Percentiles rank a stretch among this genome's conserved stretches.
phyloP scores from a whole-genome alignment of 1,284 basidiomycete genomes.

The Entoloma clypeatum region DNA sequence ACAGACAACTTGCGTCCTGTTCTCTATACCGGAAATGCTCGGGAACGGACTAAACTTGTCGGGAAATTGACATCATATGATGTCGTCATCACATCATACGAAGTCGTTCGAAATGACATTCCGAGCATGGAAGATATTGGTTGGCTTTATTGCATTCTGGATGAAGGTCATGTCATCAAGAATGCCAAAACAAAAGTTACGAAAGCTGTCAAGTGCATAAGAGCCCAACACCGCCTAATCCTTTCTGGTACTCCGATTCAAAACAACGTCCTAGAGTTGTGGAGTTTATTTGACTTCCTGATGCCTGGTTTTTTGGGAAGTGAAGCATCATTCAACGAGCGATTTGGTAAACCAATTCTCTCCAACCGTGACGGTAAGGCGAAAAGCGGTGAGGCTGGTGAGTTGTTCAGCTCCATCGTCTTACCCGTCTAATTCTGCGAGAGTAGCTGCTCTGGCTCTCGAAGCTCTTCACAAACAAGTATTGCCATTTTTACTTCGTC shows the following conservation, averaged over 20 bases:
- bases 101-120: constrained; percentile 96
- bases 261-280: constrained; percentile 97
- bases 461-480: constrained; percentile 99
- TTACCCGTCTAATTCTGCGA: constrained; percentile 5
- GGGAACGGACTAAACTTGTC: constrained; percentile 75
- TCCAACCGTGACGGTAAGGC: constrained; percentile 95
- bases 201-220: constrained; percentile 90
- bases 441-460: constrained; percentile 81
- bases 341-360: constrained; percentile 94
- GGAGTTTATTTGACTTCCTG: constrained; percentile 98
- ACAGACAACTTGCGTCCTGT: constrained; percentile 82
- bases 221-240: constrained; percentile 90
- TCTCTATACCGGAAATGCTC: constrained; percentile 88
- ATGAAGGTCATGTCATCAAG: constrained; percentile 99
- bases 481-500: constrained; percentile 93
- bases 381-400: constrained; percentile 91
- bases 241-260: constrained; percentile 98
- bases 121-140: constrained; percentile 67
- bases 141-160: constrained; percentile 97
- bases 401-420: constrained; percentile 28
- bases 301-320: constrained; percentile 99
- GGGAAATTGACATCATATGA: constrained; percentile 73
- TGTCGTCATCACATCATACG: constrained; percentile 95
- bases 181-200: constrained; percentile 98
- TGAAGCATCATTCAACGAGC: constrained; percentile 93